phyloP scores from a whole-genome alignment of 2,329 filamentous ascomycete genomes.

The Xylaria sp. region DNA sequence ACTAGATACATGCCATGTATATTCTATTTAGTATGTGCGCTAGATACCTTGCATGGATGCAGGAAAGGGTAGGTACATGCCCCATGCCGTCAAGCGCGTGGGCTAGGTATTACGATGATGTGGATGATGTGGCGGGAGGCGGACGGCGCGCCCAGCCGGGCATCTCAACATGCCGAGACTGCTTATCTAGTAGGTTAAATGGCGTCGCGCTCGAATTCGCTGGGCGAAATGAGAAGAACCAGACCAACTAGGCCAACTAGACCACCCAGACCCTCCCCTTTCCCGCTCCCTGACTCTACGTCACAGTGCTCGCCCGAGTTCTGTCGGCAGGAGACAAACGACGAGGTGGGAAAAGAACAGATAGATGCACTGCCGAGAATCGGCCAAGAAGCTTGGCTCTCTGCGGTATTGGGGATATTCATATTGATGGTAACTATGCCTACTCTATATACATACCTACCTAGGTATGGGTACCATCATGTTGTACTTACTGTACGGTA shows the following conservation, averaged over 20 bases:
- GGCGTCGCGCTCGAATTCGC: conserved; percentile 13
- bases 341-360: background rate
- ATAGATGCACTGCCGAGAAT: conserved; percentile 19
- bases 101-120: background rate
- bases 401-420: conserved; percentile 22
- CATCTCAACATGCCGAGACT: conserved; percentile 24
- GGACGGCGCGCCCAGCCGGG: conserved; percentile 17
- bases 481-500: too few species aligned
- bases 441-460: too few species aligned
- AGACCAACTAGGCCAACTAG: conserved; percentile 3
- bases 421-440: too few species aligned
- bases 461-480: too few species aligned
- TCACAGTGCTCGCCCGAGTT: conserved; percentile 1
- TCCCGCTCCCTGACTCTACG: too few species aligned
- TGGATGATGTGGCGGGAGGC: background rate
- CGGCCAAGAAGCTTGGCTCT: conserved; percentile 26
- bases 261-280: too few species aligned
- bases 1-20: background rate
- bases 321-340: too few species aligned
- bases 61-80: conserved; percentile 7
- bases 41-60: too few species aligned
- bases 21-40: too few species aligned
- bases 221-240: conserved; percentile 16
- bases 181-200: conserved; percentile 5
- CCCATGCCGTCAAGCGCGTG: conserved; percentile 1